Percentiles rank a stretch among this genome's conserved stretches.
phyloP scores from a whole-genome alignment of 192 early-diverging fungal species.

The Rhizophagus prolifer region DNA sequence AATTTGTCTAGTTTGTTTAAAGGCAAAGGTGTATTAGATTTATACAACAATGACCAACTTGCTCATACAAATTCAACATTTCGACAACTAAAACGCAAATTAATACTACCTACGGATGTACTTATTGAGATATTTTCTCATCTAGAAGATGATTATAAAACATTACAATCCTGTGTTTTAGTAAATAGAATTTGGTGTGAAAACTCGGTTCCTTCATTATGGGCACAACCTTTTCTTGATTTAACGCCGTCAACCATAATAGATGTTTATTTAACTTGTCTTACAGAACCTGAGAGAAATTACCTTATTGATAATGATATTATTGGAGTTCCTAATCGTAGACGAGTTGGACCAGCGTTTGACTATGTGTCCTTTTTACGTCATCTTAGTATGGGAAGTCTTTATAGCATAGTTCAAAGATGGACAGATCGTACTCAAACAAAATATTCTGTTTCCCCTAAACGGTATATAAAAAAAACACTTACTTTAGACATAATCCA shows the following conservation, averaged over 20 bases:
- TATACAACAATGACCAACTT: not conserved
- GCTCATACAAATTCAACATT: not conserved
- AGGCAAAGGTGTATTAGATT: not conserved
- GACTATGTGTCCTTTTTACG: conserved; percentile 8
- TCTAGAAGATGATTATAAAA: conserved; percentile 16
- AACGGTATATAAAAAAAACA: conserved; percentile 1
- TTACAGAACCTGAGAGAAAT: not conserved
- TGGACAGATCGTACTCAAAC: conserved; percentile 20
- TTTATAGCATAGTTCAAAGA: conserved; percentile 23
- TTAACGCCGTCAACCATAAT: not conserved
- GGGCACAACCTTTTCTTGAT: conserved; percentile 20
- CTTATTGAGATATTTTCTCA: conserved; percentile 17
- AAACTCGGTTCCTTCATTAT: conserved; percentile 20
- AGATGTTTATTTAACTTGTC: conserved; percentile 10
- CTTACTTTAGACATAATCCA: not conserved
- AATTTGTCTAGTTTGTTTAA: not conserved
- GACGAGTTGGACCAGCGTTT: conserved; percentile 4
- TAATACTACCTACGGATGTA: not conserved
- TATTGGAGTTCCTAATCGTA: not conserved
- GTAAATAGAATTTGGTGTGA: conserved; percentile 17
- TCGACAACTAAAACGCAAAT: not conserved
- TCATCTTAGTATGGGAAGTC: conserved; percentile 16
- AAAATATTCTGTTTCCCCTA: not conserved
- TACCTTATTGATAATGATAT: not conserved
- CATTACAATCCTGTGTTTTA: conserved; percentile 18